Percentiles rank a stretch among this genome's conserved stretches.
Conservation (phyloP, 208 protist species). For the Leishmania mexicana region DNA sequence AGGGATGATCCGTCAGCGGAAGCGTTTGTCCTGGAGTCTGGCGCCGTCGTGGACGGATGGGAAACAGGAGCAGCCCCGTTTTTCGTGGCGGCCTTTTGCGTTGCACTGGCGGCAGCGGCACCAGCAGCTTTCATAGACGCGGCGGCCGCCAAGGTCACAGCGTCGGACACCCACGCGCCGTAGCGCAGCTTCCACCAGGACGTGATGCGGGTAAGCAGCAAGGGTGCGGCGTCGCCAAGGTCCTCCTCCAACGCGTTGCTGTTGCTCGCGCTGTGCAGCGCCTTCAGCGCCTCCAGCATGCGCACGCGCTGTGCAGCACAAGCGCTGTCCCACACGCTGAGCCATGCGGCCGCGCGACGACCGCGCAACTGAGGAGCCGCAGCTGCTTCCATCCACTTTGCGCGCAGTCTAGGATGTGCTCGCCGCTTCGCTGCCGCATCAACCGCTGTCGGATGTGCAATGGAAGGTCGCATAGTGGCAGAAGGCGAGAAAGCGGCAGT, state of each 20-base stretch:
- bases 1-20: background rate
- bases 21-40: background rate
- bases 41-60: background rate
- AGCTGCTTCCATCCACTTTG: slow-evolving; percentile 22
- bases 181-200: slow-evolving; percentile 86
- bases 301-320: slow-evolving; percentile 36
- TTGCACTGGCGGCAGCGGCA: background rate
- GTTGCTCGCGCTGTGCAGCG: slow-evolving; percentile 71
- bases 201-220: slow-evolving; percentile 83
- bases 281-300: slow-evolving; percentile 72
- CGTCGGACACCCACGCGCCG: slow-evolving; percentile 22
- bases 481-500: background rate
- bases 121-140: background rate
- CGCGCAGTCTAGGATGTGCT: slow-evolving; percentile 1
- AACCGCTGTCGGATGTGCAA: background rate
- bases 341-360: slow-evolving; percentile 60
- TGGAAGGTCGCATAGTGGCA: background rate
- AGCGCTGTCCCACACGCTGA: slow-evolving; percentile 74
- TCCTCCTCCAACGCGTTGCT: slow-evolving; percentile 61
- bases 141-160: background rate
- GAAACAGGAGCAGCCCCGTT: background rate
- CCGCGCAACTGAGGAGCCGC: slow-evolving; percentile 37
- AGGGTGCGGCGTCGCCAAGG: slow-evolving; percentile 73
- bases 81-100: background rate
- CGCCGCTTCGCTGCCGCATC: background rate